Conservation (phyloP, 805 yeast species). For the Saccharomycopsis sp. region DNA sequence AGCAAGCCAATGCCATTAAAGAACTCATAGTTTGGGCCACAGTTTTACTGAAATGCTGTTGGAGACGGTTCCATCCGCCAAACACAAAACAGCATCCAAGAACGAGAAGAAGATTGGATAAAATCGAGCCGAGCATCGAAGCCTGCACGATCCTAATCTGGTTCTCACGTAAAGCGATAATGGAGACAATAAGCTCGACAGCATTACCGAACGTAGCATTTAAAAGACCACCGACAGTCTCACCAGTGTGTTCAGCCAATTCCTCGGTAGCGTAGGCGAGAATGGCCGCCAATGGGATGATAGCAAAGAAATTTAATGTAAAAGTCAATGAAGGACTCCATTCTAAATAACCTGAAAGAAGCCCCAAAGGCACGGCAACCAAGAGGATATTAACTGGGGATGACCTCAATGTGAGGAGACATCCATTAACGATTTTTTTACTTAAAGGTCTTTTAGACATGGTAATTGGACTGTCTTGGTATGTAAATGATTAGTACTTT, state of each 20-base stretch:
- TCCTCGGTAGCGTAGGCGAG: conserved; percentile 93
- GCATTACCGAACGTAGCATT: conserved; percentile 98
- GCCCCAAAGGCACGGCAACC: conserved; percentile 84
- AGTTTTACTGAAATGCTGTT: conserved; percentile 88
- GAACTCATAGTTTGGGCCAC: conserved; percentile 98
- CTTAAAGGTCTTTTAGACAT: not conserved
- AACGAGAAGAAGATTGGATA: conserved; percentile 82
- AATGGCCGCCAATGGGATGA: conserved; percentile 86
- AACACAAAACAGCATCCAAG: conserved; percentile 93
- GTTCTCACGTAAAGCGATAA: conserved; percentile 78
- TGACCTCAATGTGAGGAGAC: conserved; percentile 30
- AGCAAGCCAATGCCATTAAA: conserved; percentile 81
- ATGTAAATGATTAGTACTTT: no score
- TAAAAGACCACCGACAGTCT: conserved; percentile 86
- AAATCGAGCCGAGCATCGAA: conserved; percentile 90
- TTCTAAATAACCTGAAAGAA: conserved; percentile 56
- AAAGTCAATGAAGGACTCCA: conserved; percentile 55
- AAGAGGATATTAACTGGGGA: conserved; percentile 74
- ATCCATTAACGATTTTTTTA: conserved; percentile 3
- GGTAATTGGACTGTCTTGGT: not conserved
- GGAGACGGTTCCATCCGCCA: conserved; percentile 83
- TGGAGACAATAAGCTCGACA: conserved; percentile 89
- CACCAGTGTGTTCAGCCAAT: conserved; percentile 79
- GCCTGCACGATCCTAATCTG: conserved; percentile 95
- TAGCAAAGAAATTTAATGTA: conserved; percentile 76